Percentiles rank a stretch among this genome's conserved stretches.
These are phyloP conservation scores for Basidiobolus meristosporus DNA, from an alignment of 371 early-diverging fungal species.

Conservation along the genomic window DNA sequence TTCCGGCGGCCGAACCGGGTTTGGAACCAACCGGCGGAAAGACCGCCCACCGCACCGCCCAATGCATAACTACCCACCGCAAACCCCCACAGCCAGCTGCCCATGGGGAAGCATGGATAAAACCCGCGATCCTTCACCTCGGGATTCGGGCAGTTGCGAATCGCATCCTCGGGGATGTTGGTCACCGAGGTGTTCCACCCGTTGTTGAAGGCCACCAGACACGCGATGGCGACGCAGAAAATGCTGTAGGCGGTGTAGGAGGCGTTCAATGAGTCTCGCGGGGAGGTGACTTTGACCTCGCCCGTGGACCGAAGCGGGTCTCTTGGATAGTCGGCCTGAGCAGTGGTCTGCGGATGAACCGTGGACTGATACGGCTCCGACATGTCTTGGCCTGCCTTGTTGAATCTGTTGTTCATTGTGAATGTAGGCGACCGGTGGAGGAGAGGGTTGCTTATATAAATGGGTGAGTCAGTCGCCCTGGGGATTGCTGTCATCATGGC, in stretches of 20 bases:
- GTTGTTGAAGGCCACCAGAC: conserved; percentile 1
- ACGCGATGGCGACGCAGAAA: conserved; percentile 1
- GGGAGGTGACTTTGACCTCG: too few species aligned
- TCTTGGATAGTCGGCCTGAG: too few species aligned
- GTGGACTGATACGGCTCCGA: too few species aligned
- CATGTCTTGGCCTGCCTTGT: too few species aligned
- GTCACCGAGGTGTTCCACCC: conserved; percentile 2
- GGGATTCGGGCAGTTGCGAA: neutral
- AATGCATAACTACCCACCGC: conserved; percentile 44
- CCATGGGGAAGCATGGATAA: neutral
- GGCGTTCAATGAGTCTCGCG: too few species aligned
- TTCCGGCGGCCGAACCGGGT: conserved; percentile 43
- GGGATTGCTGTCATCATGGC: too few species aligned
- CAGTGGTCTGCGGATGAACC: too few species aligned
- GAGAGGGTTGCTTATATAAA: too few species aligned
- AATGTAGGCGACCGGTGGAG: too few species aligned
- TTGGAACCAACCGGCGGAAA: conserved; percentile 28
- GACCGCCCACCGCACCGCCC: conserved; percentile 57
- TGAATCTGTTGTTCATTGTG: too few species aligned
- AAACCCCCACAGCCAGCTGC: conserved; percentile 5
- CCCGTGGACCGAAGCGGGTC: too few species aligned
- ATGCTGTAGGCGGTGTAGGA: neutral
- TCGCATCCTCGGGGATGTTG: conserved; percentile 2
- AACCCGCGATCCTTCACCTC: neutral
- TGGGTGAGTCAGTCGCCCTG: too few species aligned